Conservation (phyloP, 306 rosid genomes). For the Erythrophleum fordii region DNA sequence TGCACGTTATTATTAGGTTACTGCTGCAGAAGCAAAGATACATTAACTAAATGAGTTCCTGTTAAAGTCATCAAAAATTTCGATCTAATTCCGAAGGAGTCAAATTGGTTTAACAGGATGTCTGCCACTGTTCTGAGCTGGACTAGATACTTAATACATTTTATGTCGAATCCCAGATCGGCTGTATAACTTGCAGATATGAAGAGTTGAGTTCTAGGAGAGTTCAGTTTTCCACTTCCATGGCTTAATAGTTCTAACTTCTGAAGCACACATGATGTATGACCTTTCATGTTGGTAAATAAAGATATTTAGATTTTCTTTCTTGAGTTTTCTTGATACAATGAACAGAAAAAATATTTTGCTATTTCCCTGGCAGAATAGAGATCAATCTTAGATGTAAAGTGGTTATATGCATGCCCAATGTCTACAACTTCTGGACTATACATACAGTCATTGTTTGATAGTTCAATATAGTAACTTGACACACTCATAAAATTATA, state of each 20-base stretch:
- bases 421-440: constrained; percentile 19
- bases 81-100: neutral
- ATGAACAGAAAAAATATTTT: no score
- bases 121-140: constrained; percentile 17
- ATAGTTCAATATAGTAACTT: constrained; percentile 9
- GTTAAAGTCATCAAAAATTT: neutral
- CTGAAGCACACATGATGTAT: no score
- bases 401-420: neutral
- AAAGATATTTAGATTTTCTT: no score
- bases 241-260: no score
- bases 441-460: neutral
- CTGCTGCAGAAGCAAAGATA: neutral
- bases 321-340: no score
- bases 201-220: neutral
- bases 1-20: neutral
- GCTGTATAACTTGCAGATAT: neutral
- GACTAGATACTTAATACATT: constrained; percentile 9
- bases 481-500: neutral
- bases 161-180: constrained; percentile 9
- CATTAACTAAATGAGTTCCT: neutral
- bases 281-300: no score
- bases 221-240: no score
- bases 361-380: no score
- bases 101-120: constrained; percentile 20
- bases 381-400: no score